Percentiles rank a stretch among this genome's conserved stretches.
These are phyloP conservation scores for Sarcodon sp. DNA, from an alignment of 768 basidiomycete genomes.

Conservation along the genomic window DNA sequence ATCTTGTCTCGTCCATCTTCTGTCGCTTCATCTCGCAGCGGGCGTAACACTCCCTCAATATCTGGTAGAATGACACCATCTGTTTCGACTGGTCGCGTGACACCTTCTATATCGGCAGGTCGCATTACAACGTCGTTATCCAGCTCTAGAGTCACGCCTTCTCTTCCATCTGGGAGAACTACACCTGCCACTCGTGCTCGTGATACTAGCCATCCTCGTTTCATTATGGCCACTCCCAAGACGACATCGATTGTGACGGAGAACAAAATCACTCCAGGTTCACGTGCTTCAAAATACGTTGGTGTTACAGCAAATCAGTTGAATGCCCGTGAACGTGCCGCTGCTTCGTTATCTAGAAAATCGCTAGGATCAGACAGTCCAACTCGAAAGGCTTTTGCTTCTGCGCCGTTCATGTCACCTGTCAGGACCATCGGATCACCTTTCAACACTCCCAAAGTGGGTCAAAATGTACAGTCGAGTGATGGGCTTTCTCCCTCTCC, in stretches of 20 bases:
- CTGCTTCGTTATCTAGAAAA: constrained; percentile 9
- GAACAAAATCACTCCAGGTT: constrained; percentile 59
- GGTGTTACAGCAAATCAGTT: constrained; percentile 80
- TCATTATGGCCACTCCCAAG: constrained; percentile 15
- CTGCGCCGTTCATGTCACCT: constrained; percentile 17
- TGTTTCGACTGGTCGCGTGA: constrained; percentile 32
- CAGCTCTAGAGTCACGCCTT: constrained; percentile 28
- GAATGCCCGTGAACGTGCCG: constrained; percentile 25
- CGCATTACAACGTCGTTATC: constrained; percentile 23
- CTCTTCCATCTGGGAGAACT: constrained; percentile 31
- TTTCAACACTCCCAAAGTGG: constrained; percentile 55
- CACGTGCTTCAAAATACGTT: constrained; percentile 74
- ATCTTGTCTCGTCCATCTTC: constrained; percentile 55
- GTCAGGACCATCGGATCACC: constrained; percentile 34
- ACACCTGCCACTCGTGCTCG: constrained; percentile 23
- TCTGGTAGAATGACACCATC: constrained; percentile 36
- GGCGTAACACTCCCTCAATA: constrained; percentile 28
- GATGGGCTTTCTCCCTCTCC: constrained; percentile 28
- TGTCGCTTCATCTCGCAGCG: constrained; percentile 58
- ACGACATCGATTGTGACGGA: constrained; percentile 13
- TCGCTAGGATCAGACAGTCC: constrained; percentile 11
- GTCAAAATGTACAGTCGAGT: constrained; percentile 22
- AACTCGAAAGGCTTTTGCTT: constrained; percentile 8
- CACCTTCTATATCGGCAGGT: constrained; percentile 40
- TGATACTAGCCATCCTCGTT: constrained; percentile 8